A percentile compares a stretch with the other conserved stretches of the same genome.
Conservation (phyloP, 1,284 basidiomycete species). For the Leccinum pachyderme region DNA sequence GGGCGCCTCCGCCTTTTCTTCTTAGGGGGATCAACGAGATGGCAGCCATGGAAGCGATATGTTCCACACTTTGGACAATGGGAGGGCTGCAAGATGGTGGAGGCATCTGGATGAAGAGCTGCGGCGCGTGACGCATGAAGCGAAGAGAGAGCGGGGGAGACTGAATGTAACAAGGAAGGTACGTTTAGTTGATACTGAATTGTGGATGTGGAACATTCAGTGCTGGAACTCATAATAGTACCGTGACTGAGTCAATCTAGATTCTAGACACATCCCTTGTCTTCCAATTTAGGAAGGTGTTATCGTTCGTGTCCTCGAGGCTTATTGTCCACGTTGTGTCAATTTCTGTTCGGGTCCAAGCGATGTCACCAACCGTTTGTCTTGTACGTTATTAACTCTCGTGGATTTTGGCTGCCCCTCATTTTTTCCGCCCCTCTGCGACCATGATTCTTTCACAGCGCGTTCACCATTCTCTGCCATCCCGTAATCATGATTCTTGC, state of each 20-base stretch:
- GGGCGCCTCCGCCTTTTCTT: slow-evolving; percentile 13
- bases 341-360: slow-evolving; percentile 2
- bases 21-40: slow-evolving; percentile 12
- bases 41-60: slow-evolving; percentile 37
- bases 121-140: slow-evolving; percentile 49
- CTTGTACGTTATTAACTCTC: slow-evolving; percentile 8
- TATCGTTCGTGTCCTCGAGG: slow-evolving; percentile 19
- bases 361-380: slow-evolving; percentile 17
- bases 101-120: slow-evolving; percentile 31
- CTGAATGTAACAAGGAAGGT: slow-evolving; percentile 44
- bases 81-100: slow-evolving; percentile 23
- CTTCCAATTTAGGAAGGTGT: slow-evolving; percentile 23
- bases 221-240: slow-evolving; percentile 5
- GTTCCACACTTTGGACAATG: slow-evolving; percentile 55
- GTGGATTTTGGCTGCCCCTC: neutral
- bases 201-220: slow-evolving; percentile 35
- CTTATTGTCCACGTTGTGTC: slow-evolving; percentile 20
- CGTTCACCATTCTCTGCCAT: slow-evolving; percentile 22
- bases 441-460: slow-evolving; percentile 30
- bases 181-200: slow-evolving; percentile 48
- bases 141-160: slow-evolving; percentile 58
- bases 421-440: slow-evolving; percentile 1
- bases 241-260: neutral
- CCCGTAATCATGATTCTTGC: slow-evolving; percentile 38
- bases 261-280: slow-evolving; percentile 14